These are phyloP conservation scores for Vaccinium corymbosum DNA, from an alignment of 148 eudicot genomes.

Conservation along the genomic window DNA sequence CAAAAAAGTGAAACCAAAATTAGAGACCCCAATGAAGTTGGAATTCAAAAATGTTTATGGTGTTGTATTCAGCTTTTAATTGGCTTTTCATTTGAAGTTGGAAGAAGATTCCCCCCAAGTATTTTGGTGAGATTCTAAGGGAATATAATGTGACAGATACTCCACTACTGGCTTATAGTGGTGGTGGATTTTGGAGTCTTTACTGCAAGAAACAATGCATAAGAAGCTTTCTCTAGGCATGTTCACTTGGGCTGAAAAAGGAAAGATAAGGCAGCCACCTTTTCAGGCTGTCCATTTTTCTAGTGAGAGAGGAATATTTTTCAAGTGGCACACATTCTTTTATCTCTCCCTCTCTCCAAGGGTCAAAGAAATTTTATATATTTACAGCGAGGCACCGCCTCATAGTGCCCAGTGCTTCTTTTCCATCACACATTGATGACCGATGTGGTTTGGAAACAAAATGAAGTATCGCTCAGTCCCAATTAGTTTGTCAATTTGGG, in stretches of 20 bases:
- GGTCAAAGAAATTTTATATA: no score
- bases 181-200: background rate
- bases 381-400: no score
- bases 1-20: background rate
- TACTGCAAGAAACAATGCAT: constrained; percentile 15
- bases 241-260: constrained; percentile 17
- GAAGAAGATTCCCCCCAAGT: constrained; percentile 10
- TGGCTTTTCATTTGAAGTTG: constrained; percentile 2
- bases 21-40: background rate
- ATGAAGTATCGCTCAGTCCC: no score
- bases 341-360: no score
- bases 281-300: background rate
- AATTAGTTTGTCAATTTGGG: no score
- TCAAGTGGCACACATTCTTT: background rate
- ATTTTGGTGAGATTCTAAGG: constrained; percentile 17
- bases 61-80: constrained; percentile 7
- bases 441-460: no score
- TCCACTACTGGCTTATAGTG: constrained; percentile 11
- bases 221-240: constrained; percentile 5
- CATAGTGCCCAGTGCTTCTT: background rate
- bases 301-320: background rate
- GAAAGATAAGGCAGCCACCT: constrained; percentile 5
- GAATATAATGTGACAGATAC: background rate
- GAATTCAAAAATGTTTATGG: constrained; percentile 8
- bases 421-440: background rate